Percentiles rank a stretch among this genome's conserved stretches.
These are phyloP conservation scores for Eucalyptus sp. DNA, from an alignment of 345 rosid genomes.

Conservation along the genomic window DNA sequence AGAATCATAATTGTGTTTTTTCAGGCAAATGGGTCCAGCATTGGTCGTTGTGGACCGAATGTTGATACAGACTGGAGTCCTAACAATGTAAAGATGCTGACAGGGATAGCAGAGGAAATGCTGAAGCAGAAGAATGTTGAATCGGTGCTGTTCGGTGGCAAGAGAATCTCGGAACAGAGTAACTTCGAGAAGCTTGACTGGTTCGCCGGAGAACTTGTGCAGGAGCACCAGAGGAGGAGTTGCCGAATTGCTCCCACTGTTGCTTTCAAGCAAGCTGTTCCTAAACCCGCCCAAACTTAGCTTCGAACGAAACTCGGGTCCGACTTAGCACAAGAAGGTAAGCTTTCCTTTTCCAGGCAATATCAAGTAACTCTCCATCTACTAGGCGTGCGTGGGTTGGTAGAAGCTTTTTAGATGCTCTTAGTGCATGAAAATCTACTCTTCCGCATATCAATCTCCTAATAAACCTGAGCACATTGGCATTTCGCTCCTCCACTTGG, in stretches of 20 bases:
- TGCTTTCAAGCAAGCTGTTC: slow-evolving; percentile 73
- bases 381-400: neutral
- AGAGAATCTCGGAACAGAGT: slow-evolving; percentile 62
- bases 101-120: slow-evolving; percentile 80
- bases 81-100: slow-evolving; percentile 61
- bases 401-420: neutral
- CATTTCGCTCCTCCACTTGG: neutral
- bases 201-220: slow-evolving; percentile 79
- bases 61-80: slow-evolving; percentile 63
- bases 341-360: neutral
- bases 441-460: neutral
- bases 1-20: neutral
- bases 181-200: slow-evolving; percentile 82
- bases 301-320: neutral
- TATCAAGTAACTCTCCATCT: neutral
- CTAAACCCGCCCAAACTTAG: neutral
- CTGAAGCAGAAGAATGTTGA: slow-evolving; percentile 93
- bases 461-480: neutral
- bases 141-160: slow-evolving; percentile 81
- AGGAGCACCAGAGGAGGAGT: slow-evolving; percentile 91
- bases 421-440: neutral
- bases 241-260: slow-evolving; percentile 95
- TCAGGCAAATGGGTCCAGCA: slow-evolving; percentile 80
- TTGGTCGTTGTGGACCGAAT: slow-evolving; percentile 51
- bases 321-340: neutral